Evolutionary conservation across 2,329 filamentous ascomycete genomes (phyloP).

Genomic region (Sporothrix pallida): DNA sequence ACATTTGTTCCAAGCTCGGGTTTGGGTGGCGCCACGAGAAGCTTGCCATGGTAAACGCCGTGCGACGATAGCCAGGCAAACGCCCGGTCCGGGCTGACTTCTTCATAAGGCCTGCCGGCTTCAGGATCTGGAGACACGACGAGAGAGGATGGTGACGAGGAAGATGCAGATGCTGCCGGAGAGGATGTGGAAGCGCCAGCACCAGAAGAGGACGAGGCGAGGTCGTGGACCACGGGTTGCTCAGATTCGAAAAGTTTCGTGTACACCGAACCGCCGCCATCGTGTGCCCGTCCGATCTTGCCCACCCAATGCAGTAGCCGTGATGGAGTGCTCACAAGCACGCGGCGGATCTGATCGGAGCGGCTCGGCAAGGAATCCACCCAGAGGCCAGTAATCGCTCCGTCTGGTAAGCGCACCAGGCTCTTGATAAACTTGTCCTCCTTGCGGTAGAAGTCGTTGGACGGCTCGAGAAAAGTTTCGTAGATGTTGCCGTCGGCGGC

Average conservation of each 20-base stretch:
- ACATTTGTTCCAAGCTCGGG: conserved; percentile 74
- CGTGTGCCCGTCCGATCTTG: conserved; percentile 69
- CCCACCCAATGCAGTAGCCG: conserved; percentile 82
- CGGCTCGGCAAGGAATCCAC: conserved; percentile 72
- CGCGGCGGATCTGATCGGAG: conserved; percentile 69
- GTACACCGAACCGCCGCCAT: conserved; percentile 85
- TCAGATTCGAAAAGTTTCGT: conserved; percentile 87
- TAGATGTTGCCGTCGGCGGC: conserved; percentile 94
- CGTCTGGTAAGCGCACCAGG: conserved; percentile 82
- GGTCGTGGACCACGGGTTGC: conserved; percentile 76
- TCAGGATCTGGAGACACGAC: conserved; percentile 78
- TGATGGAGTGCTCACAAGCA: conserved; percentile 79
- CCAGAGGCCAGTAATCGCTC: conserved; percentile 82
- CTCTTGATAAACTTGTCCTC: conserved; percentile 91
- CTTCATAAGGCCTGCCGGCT: conserved; percentile 56
- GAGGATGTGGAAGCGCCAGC: background rate
- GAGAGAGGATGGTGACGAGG: conserved; percentile 57
- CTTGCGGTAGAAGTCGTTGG: conserved; percentile 91
- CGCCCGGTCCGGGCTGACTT: conserved; percentile 67
- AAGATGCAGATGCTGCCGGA: conserved; percentile 45
- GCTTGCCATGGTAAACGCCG: conserved; percentile 84
- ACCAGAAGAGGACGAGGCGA: conserved; percentile 57
- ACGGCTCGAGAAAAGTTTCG: conserved; percentile 92
- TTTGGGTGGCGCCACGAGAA: conserved; percentile 66
- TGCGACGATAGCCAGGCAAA: conserved; percentile 92